These are phyloP conservation scores for Pontederia paniculata DNA, from an alignment of 176 grass and related monocot genomes.

Conservation along the genomic window DNA sequence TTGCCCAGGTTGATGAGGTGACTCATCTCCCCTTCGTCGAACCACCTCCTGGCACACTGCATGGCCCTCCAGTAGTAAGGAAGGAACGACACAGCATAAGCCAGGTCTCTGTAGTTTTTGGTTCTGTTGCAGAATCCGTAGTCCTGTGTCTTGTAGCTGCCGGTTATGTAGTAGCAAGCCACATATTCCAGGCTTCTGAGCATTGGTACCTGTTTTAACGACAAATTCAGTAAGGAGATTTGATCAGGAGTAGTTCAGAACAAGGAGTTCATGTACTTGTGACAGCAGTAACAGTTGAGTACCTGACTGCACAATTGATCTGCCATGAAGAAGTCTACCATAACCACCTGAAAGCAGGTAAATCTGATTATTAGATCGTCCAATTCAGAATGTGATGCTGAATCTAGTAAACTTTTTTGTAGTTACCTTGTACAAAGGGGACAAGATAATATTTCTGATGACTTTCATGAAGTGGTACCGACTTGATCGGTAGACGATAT, in stretches of 20 bases:
- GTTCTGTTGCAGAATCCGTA: slow-evolving; percentile 91
- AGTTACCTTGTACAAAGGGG: slow-evolving; percentile 87
- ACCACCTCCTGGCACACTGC: slow-evolving; percentile 98
- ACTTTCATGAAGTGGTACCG: slow-evolving; percentile 68
- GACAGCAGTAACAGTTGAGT: not conserved
- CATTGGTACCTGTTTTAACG: slow-evolving; percentile 62
- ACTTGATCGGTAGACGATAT: slow-evolving; percentile 63
- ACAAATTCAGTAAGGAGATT: not conserved
- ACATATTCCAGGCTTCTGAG: slow-evolving; percentile 87
- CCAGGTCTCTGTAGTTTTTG: slow-evolving; percentile 81
- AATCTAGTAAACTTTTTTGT: not conserved
- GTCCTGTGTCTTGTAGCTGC: slow-evolving; percentile 90
- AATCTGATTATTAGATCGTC: not conserved
- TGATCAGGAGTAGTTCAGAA: no score
- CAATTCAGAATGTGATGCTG: not conserved
- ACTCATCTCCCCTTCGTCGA: slow-evolving; percentile 83
- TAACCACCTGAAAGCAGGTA: slow-evolving; percentile 53
- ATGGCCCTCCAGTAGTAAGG: slow-evolving; percentile 99
- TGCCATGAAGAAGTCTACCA: slow-evolving; percentile 99
- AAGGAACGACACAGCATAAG: slow-evolving; percentile 92
- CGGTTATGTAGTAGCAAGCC: slow-evolving; percentile 90
- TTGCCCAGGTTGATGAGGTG: slow-evolving; percentile 91
- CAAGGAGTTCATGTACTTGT: no score
- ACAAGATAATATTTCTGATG: slow-evolving; percentile 83
- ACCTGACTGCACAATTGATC: slow-evolving; percentile 98